These are phyloP conservation scores for Candida insectalens DNA, from an alignment of 805 yeast species.

Conservation along the genomic window DNA sequence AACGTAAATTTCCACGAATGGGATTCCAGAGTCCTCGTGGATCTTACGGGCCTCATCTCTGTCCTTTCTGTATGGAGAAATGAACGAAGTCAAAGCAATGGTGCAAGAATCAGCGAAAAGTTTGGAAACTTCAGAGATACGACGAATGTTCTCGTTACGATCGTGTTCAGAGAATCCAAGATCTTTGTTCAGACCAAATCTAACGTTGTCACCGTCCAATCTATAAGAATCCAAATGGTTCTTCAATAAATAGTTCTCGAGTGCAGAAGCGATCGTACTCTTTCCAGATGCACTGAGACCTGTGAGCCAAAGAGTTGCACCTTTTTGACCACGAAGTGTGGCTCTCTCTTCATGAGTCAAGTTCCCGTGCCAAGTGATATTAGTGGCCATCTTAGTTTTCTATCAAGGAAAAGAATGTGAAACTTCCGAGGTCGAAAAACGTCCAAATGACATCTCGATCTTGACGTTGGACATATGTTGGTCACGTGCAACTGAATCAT, in stretches of 20 bases:
- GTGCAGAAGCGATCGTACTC: conserved; percentile 88
- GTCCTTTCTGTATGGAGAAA: conserved; percentile 82
- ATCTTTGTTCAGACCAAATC: conserved; percentile 93
- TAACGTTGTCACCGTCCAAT: conserved; percentile 87
- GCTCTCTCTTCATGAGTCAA: conserved; percentile 77
- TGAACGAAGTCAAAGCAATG: conserved; percentile 83
- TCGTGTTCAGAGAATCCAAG: conserved; percentile 87
- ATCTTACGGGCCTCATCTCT: conserved; percentile 79
- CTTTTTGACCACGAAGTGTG: conserved; percentile 63
- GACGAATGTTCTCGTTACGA: conserved; percentile 89
- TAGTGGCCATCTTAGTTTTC: conserved; percentile 69
- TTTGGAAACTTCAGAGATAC: conserved; percentile 91
- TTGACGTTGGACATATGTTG: background rate
- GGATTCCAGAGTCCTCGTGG: conserved; percentile 65
- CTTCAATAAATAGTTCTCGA: conserved; percentile 72
- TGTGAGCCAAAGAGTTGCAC: conserved; percentile 91
- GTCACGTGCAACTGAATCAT: background rate
- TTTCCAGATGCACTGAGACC: conserved; percentile 95
- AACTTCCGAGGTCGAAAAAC: background rate
- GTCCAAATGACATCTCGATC: background rate
- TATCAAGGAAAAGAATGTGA: background rate
- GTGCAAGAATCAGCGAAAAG: conserved; percentile 89
- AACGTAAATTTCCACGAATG: conserved; percentile 84
- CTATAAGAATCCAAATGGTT: conserved; percentile 71
- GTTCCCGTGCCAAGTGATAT: conserved; percentile 94